These are phyloP conservation scores for Exidia glandulosa DNA, from an alignment of 768 basidiomycete genomes.

Conservation along the genomic window DNA sequence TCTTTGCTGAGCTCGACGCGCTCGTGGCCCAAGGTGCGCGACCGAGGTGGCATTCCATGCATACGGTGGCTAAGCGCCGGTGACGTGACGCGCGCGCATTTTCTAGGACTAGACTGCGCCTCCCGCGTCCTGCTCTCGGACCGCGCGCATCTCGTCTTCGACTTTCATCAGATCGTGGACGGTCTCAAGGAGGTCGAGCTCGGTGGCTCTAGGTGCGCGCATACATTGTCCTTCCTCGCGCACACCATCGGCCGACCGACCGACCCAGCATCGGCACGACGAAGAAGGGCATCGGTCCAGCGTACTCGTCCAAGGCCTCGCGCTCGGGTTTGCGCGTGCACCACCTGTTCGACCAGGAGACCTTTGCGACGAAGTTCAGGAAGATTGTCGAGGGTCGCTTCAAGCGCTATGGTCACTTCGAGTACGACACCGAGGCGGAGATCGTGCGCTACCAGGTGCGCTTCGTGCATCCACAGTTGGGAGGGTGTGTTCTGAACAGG, in stretches of 20 bases:
- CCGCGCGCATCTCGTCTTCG: slow-evolving; percentile 93
- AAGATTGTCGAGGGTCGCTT: slow-evolving; percentile 93
- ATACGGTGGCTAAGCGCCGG: background rate
- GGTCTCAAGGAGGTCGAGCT: slow-evolving; percentile 97
- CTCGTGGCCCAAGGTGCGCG: slow-evolving; percentile 67
- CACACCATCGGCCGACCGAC: background rate
- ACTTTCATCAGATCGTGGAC: slow-evolving; percentile 99
- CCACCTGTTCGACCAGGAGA: slow-evolving; percentile 81
- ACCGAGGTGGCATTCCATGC: background rate
- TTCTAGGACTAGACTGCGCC: slow-evolving; percentile 70
- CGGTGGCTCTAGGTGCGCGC: slow-evolving; percentile 63
- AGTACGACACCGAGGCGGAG: slow-evolving; percentile 97
- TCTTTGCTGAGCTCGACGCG: slow-evolving; percentile 86
- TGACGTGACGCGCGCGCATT: background rate
- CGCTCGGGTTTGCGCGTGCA: slow-evolving; percentile 93
- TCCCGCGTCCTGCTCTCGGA: slow-evolving; percentile 87
- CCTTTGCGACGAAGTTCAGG: slow-evolving; percentile 86
- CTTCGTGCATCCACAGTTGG: background rate
- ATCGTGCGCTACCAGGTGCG: slow-evolving; percentile 82
- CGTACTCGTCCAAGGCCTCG: slow-evolving; percentile 95
- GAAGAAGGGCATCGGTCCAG: slow-evolving; percentile 95
- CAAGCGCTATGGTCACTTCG: slow-evolving; percentile 96
- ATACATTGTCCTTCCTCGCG: slow-evolving; percentile 1
- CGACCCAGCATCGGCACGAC: slow-evolving; percentile 84
- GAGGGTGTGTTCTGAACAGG: background rate